Percentiles rank a stretch among this genome's conserved stretches.
phyloP scores from a whole-genome alignment of 73 alveolate species.

The Chromera velia region DNA sequence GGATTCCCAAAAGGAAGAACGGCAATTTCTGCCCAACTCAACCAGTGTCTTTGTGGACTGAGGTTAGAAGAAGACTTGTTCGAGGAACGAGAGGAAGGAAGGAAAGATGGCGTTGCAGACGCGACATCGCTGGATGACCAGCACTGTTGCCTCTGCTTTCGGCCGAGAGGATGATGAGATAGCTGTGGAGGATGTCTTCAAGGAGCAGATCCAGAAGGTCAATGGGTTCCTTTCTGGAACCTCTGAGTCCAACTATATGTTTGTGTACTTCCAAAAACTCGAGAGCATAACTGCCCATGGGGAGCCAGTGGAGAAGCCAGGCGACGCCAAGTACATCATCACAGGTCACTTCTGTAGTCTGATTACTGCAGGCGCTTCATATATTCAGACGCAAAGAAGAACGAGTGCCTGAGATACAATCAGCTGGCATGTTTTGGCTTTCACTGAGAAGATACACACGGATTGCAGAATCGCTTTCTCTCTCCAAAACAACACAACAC shows the following conservation, averaged over 20 bases:
- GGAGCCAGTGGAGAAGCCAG: conserved; percentile 23
- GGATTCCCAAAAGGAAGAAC: background rate
- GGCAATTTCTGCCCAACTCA: too few species aligned
- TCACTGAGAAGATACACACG: background rate
- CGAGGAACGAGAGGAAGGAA: background rate
- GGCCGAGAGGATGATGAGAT: background rate
- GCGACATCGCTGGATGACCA: conserved; percentile 48
- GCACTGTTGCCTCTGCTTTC: conserved; percentile 41
- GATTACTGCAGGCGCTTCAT: too few species aligned
- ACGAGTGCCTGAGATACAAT: background rate
- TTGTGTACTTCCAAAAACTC: conserved; percentile 28
- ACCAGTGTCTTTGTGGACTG: background rate
- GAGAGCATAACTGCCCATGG: conserved; percentile 26
- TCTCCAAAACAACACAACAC: too few species aligned
- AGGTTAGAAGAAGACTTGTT: background rate
- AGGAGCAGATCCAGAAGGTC: conserved; percentile 40
- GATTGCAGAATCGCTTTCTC: too few species aligned
- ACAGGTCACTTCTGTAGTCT: too few species aligned
- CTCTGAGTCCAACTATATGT: conserved; percentile 35
- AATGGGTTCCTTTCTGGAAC: conserved; percentile 33
- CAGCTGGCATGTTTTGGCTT: background rate
- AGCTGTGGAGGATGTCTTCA: conserved; percentile 23
- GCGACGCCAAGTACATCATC: background rate
- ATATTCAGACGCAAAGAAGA: background rate
- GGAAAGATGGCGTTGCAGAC: conserved; percentile 20